Evolutionary conservation across 768 basidiomycete genomes (phyloP).

Genomic region (Gloeostereum incarnatum): DNA sequence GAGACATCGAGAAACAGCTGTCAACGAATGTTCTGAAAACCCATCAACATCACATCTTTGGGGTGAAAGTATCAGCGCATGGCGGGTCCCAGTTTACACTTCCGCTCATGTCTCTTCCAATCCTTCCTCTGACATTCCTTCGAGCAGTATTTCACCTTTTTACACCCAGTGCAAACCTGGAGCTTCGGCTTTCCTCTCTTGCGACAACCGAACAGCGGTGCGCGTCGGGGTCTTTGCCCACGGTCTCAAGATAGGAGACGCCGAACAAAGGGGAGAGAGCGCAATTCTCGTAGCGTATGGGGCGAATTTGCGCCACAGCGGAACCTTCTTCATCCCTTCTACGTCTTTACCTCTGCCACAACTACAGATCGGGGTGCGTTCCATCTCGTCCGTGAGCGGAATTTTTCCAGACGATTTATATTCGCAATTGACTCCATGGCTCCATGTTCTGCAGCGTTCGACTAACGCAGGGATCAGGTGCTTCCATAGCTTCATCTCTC

Average conservation of each 20-base stretch:
- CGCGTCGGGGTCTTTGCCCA: constrained; percentile 11
- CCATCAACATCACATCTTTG: too few species aligned
- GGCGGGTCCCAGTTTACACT: too few species aligned
- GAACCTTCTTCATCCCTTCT: constrained; percentile 14
- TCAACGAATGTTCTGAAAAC: too few species aligned
- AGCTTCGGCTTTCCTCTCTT: constrained; percentile 17
- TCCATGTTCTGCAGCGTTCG: constrained; percentile 32
- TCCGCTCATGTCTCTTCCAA: constrained; percentile 19
- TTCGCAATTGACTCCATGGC: constrained; percentile 26
- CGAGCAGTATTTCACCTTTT: constrained; percentile 23
- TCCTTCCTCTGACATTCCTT: constrained; percentile 23
- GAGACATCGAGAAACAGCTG: too few species aligned
- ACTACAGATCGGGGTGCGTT: constrained; percentile 24
- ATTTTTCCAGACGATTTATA: constrained; percentile 17
- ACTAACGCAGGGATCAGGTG: constrained; percentile 26
- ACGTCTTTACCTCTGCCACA: constrained; percentile 29
- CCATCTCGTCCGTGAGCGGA: constrained; percentile 20
- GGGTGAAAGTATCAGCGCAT: too few species aligned
- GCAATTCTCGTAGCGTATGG: constrained; percentile 27
- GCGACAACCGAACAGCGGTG: constrained; percentile 19
- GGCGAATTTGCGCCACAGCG: constrained; percentile 18
- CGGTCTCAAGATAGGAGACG: constrained; percentile 35
- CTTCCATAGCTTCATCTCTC: constrained; percentile 27
- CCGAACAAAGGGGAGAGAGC: constrained; percentile 37
- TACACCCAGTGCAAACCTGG: constrained; percentile 18